Percentiles rank a stretch among this genome's conserved stretches.
Conservation (phyloP, 331 rosid species). For the Acacia concinna region DNA sequence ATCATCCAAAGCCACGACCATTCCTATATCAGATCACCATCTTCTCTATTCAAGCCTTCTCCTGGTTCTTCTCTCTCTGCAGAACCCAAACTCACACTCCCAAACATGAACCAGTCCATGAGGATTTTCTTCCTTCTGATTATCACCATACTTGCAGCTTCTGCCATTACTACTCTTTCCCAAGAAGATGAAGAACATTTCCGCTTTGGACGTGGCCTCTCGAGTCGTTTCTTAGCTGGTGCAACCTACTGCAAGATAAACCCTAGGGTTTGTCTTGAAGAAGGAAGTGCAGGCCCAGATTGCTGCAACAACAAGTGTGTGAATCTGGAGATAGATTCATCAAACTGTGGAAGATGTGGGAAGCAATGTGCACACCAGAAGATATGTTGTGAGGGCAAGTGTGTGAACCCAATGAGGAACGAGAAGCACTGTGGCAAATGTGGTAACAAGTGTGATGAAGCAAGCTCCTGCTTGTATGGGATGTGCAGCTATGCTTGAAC, state of each 20-base stretch:
- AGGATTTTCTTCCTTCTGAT: slow-evolving; percentile 32
- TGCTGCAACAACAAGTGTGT: slow-evolving; percentile 64
- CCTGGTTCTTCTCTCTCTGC: background rate
- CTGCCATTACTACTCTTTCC: slow-evolving; percentile 33
- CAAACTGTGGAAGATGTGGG: slow-evolving; percentile 63
- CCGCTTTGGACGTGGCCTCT: background rate
- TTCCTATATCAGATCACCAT: background rate
- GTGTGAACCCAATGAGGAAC: slow-evolving; percentile 43
- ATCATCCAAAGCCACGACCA: slow-evolving; percentile 26
- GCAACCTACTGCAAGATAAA: slow-evolving; percentile 34
- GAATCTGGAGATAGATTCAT: slow-evolving; percentile 30
- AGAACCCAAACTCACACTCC: background rate
- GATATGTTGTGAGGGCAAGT: slow-evolving; percentile 54
- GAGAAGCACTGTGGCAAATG: slow-evolving; percentile 51
- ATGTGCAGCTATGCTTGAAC: slow-evolving; percentile 58
- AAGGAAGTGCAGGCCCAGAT: slow-evolving; percentile 46
- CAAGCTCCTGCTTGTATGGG: slow-evolving; percentile 42
- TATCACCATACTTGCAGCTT: slow-evolving; percentile 36
- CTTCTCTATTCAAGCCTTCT: background rate
- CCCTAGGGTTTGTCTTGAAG: slow-evolving; percentile 40
- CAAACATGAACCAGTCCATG: slow-evolving; percentile 35
- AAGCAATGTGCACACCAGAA: slow-evolving; percentile 49
- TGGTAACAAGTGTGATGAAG: slow-evolving; percentile 43
- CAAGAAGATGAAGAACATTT: background rate
- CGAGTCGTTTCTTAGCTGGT: slow-evolving; percentile 33